Percentiles rank a stretch among this genome's conserved stretches.
Conservation (phyloP, 371 early-diverging fungal species). For the Syncephalastrum sp. region DNA sequence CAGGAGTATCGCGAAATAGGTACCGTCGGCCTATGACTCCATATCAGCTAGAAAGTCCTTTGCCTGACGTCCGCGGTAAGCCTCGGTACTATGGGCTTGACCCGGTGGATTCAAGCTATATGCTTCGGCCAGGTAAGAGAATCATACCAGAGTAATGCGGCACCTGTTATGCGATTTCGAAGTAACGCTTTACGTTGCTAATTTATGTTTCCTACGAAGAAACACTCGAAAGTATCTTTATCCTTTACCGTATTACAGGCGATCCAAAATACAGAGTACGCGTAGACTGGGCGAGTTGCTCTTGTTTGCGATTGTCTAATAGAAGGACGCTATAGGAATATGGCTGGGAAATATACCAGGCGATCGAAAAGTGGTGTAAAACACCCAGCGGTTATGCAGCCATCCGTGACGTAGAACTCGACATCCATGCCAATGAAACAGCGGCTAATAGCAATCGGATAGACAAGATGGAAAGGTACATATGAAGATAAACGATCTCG, state of each 20-base stretch:
- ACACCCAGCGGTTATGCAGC: slow-evolving; percentile 63
- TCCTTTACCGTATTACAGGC: slow-evolving; percentile 74
- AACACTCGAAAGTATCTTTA: slow-evolving; percentile 76
- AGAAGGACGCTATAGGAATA: slow-evolving; percentile 37
- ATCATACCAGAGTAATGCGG: no score
- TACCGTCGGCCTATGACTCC: no score
- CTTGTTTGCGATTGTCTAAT: no score
- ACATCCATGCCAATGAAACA: slow-evolving; percentile 9
- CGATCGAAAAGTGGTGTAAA: slow-evolving; percentile 67
- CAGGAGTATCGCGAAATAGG: no score
- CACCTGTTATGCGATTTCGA: no score
- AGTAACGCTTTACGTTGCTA: no score
- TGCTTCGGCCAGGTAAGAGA: slow-evolving; percentile 31
- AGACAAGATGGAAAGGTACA: slow-evolving; percentile 49
- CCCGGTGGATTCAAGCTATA: slow-evolving; percentile 10
- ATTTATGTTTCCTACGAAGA: slow-evolving; percentile 35
- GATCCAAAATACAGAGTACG: slow-evolving; percentile 53
- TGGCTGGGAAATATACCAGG: slow-evolving; percentile 71
- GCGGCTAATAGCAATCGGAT: slow-evolving; percentile 19
- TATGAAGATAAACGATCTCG: background rate
- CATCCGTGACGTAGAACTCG: slow-evolving; percentile 55
- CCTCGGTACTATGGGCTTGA: slow-evolving; percentile 5
- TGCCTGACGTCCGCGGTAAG: no score
- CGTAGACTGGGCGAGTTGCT: slow-evolving; percentile 18
- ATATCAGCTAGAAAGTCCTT: no score